These are phyloP conservation scores for Piromyces sp. DNA, from an alignment of 192 early-diverging fungal species.

Conservation along the genomic window DNA sequence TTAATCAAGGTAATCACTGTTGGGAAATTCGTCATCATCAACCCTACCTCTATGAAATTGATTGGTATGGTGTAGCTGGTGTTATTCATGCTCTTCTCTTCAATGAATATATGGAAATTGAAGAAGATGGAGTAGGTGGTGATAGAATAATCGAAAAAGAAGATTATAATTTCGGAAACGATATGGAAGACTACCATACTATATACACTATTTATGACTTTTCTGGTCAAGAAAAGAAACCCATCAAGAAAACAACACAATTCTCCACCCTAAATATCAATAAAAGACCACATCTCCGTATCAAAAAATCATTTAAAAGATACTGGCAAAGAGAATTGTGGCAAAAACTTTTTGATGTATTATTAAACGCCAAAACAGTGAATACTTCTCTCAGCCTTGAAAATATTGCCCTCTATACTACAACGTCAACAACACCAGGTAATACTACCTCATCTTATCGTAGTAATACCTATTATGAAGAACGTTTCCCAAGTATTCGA, in stretches of 20 bases:
- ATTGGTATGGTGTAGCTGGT: slow-evolving; percentile 31
- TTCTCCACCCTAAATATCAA: background rate
- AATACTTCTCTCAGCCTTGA: background rate
- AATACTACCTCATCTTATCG: background rate
- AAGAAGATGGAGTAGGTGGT: background rate
- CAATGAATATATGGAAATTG: slow-evolving; percentile 25
- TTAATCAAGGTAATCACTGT: slow-evolving; percentile 13
- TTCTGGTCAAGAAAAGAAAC: background rate
- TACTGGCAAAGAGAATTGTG: slow-evolving; percentile 23
- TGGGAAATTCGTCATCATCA: slow-evolving; percentile 24
- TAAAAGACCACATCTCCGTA: slow-evolving; percentile 3
- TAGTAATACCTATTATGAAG: background rate
- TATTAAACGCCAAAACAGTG: slow-evolving; percentile 14
- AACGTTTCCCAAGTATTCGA: background rate
- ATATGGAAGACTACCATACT: too few relatives aligned
- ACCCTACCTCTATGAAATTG: slow-evolving; percentile 23
- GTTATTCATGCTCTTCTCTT: slow-evolving; percentile 28
- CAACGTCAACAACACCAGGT: too few relatives aligned
- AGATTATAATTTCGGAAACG: too few relatives aligned
- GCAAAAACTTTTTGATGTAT: slow-evolving; percentile 24
- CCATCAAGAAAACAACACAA: background rate
- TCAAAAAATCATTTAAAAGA: slow-evolving; percentile 10
- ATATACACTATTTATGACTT: background rate
- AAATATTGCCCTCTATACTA: background rate
- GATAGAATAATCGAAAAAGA: too few relatives aligned